Evolutionary conservation across 495 filamentous ascomycete species (phyloP), one percentile per base, ranked within the genome.

Genomic region (Delitschia confertaspora): DNA sequence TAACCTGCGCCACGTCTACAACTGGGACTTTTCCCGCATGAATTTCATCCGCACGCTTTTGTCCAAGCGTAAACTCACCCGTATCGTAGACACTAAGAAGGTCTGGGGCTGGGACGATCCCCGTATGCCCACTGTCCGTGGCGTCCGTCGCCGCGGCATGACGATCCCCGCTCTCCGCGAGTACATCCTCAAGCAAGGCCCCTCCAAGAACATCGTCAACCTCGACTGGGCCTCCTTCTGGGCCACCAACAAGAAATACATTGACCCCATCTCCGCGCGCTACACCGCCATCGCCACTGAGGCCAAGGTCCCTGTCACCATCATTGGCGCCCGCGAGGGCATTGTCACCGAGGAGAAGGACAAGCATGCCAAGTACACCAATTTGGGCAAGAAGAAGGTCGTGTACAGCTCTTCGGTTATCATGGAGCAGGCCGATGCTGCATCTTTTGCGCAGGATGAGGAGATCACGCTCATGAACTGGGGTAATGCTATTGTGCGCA

Each of bases 21-120:
- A 96, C 65, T 96, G 91, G 91, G 88, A 95, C 63, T 98, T 96
- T 66, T 78, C 89, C 27, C 81, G 91, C 55, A 85, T 96, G 74
- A 95, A 94, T 73, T 95, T 96, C 58, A 76, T 95, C 59, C 75
- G 80, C 19, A 94, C 88, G 0, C 72, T 95, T 45, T 73, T 95
- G 2, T 91, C 84, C 14, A 98, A 96, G 72, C 81, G 91, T 31
- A 96, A 98, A 69, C 75, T 98, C 17, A 86, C 88, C 21, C 93
- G 89, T 70, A 73, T 95, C 27, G 91, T 98, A 29, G 83, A 95
- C 34, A 66, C 74, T 38, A 88, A 87, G 29, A 69, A 74, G 38
- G 91, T 96, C 49, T 85, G 80, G 76, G 88, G 88, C 49, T 95
- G 88, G 88, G 85, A 93, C 49, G 87, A 94, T 55, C 88, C 88